Percentiles rank a stretch among this genome's conserved stretches.
Conservation (phyloP, 148 eudicot genomes). For the Silene uniflora region DNA sequence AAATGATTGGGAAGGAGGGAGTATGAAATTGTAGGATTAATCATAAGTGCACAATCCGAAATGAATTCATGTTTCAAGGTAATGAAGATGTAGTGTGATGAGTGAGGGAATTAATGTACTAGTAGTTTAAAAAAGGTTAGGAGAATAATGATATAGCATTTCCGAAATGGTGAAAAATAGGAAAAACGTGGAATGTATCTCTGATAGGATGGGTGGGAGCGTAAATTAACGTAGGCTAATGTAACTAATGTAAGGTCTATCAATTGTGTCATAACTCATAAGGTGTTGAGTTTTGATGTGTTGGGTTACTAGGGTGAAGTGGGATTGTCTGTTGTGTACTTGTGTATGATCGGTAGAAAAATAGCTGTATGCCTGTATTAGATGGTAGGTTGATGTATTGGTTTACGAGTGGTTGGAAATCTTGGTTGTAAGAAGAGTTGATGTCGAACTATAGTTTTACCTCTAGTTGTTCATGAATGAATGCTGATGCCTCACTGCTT, state of each 20-base stretch:
- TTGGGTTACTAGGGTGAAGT: neutral
- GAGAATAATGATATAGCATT: neutral
- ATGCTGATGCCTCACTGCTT: neutral
- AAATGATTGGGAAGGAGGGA: no score
- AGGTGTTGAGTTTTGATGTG: neutral
- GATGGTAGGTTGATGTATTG: neutral
- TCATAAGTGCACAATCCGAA: no score
- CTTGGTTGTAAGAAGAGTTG: neutral
- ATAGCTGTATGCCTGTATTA: neutral
- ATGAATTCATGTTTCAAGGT: no score
- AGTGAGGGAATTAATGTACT: no score
- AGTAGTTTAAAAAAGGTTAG: neutral
- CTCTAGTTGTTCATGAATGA: neutral
- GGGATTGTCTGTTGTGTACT: neutral
- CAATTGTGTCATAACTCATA: neutral
- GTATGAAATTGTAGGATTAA: no score
- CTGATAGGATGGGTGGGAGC: neutral
- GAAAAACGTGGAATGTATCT: no score
- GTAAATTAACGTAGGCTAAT: no score
- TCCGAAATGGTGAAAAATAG: no score
- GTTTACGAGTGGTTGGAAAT: neutral
- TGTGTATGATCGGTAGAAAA: no score
- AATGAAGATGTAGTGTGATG: no score
- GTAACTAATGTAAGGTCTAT: neutral
- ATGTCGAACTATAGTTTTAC: neutral